Percentiles rank a stretch among this genome's conserved stretches.
Conservation (phyloP, 1,284 basidiomycete genomes). For the Rhizoctonia solani region DNA sequence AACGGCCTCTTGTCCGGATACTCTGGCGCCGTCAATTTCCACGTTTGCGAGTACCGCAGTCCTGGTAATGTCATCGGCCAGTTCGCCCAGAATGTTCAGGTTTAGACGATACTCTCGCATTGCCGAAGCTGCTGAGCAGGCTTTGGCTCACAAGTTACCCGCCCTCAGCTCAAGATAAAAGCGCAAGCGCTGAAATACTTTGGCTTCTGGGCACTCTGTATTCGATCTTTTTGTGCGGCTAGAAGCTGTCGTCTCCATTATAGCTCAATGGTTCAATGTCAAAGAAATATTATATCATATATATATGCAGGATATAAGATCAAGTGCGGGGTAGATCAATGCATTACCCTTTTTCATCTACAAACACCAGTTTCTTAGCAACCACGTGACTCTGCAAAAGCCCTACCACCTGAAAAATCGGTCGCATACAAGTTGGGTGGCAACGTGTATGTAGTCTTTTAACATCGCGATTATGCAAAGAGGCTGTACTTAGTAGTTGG, state of each 20-base stretch:
- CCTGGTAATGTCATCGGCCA: slow-evolving; percentile 65
- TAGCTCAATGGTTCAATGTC: background rate
- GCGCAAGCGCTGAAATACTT: slow-evolving; percentile 22
- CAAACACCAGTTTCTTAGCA: background rate
- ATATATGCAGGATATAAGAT: background rate
- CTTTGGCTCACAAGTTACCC: slow-evolving; percentile 20
- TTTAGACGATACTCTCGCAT: background rate
- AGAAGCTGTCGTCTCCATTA: too few relatives aligned
- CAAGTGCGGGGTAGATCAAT: background rate
- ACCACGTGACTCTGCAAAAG: slow-evolving; percentile 19
- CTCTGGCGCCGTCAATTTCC: slow-evolving; percentile 53
- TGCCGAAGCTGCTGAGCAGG: slow-evolving; percentile 21
- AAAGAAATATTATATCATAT: background rate
- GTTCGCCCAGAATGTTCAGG: slow-evolving; percentile 53
- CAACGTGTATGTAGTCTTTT: slow-evolving; percentile 30
- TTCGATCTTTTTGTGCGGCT: background rate
- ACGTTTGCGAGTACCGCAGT: slow-evolving; percentile 68
- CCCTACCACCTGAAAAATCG: slow-evolving; percentile 23
- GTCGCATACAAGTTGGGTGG: slow-evolving; percentile 23
- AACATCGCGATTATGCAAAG: background rate
- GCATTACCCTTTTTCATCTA: background rate
- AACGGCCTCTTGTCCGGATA: slow-evolving; percentile 5
- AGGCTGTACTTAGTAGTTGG: slow-evolving; percentile 13
- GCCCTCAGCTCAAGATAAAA: slow-evolving; percentile 6
- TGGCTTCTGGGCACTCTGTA: slow-evolving; percentile 5